These are phyloP conservation scores for Rosa chinensis DNA, from an alignment of 306 rosid species.

Conservation along the genomic window DNA sequence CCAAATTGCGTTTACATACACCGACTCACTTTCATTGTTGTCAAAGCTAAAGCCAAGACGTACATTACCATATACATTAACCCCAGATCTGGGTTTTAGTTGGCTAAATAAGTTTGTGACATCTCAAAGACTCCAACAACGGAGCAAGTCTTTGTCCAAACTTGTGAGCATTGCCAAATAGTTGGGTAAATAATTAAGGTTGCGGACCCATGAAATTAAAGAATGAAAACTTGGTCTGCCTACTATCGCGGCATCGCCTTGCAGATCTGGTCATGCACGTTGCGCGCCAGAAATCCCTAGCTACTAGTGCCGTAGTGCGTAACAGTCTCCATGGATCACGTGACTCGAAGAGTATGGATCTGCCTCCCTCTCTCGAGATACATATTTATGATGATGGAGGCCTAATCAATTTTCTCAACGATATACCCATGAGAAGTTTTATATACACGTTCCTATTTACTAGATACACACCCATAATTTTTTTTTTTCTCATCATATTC, in stretches of 20 bases:
- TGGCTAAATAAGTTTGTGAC: neutral
- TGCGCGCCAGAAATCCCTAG: neutral
- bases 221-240: neutral
- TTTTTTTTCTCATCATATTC: too few relatives aligned
- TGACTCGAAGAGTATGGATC: neutral
- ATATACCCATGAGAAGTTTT: too few relatives aligned
- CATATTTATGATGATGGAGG: neutral
- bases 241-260: neutral
- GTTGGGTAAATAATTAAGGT: neutral
- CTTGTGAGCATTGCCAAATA: neutral
- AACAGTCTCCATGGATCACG: neutral
- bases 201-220: constrained; percentile 5
- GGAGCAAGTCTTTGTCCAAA: neutral
- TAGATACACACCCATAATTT: too few relatives aligned
- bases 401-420: neutral
- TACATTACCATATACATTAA: neutral
- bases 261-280: neutral
- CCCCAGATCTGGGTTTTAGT: neutral
- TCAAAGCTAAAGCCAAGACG: neutral
- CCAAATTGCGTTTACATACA: neutral
- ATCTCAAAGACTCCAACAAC: neutral
- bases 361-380: neutral
- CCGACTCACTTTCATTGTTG: neutral
- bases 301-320: neutral
- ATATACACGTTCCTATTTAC: too few relatives aligned